Conservation (phyloP, 2,329 filamentous ascomycete species). For the Raffaelea albimanens region DNA sequence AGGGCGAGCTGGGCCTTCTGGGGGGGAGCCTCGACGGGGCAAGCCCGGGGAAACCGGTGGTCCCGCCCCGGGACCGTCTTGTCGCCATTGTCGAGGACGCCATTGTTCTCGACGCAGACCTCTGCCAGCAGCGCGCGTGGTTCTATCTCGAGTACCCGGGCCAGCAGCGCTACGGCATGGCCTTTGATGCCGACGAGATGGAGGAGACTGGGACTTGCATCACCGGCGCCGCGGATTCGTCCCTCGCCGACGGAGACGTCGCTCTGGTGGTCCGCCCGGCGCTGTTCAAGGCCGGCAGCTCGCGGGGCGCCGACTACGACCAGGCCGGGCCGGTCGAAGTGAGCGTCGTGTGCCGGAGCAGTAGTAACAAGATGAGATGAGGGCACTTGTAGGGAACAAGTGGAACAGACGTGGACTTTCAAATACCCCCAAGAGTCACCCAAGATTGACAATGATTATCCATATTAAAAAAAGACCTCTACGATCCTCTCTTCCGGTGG, state of each 20-base stretch:
- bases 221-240: too few species aligned
- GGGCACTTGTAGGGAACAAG: too few species aligned
- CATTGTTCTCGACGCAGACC: constrained; percentile 7
- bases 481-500: too few species aligned
- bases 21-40: background rate
- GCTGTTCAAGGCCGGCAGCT: constrained; percentile 8
- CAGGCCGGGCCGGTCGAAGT: constrained; percentile 1
- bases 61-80: background rate
- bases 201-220: background rate
- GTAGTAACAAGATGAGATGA: background rate
- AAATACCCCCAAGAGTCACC: too few species aligned
- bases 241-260: too few species aligned
- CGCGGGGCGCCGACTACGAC: constrained; percentile 9
- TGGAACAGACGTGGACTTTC: too few species aligned
- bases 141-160: constrained; percentile 8
- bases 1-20: constrained; percentile 2
- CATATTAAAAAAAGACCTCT: too few species aligned
- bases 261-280: constrained; percentile 6
- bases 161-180: constrained; percentile 7
- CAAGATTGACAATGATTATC: too few species aligned
- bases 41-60: background rate
- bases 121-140: constrained; percentile 10
- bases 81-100: constrained; percentile 1
- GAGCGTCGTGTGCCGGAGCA: background rate
- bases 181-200: constrained; percentile 5